These are phyloP conservation scores for Choanephora cucurbitarum DNA, from an alignment of 371 early-diverging fungal genomes.

Conservation along the genomic window DNA sequence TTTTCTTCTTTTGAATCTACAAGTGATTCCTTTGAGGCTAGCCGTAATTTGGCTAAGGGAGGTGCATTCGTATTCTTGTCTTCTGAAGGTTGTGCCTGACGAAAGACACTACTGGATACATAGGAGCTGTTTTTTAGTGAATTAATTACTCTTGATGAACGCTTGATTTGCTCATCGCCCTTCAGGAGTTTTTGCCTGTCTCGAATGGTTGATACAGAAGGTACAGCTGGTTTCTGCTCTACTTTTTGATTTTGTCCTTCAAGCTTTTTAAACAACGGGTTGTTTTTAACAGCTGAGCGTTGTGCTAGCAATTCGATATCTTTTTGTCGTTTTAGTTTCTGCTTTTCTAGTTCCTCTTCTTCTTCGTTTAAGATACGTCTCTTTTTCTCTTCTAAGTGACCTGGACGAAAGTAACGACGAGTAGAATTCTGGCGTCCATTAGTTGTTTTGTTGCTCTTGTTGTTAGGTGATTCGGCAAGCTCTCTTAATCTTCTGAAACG, in stretches of 20 bases:
- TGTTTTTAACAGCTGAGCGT: constrained; percentile 39
- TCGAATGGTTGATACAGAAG: constrained; percentile 10
- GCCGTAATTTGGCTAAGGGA: constrained; percentile 13
- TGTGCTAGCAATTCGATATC: constrained; percentile 32
- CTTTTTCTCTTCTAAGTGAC: constrained; percentile 34
- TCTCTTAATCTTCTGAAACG: constrained; percentile 32
- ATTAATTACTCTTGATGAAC: constrained; percentile 27
- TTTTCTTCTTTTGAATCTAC: neutral
- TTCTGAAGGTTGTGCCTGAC: constrained; percentile 13
- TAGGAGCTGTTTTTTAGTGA: constrained; percentile 29
- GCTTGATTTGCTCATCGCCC: constrained; percentile 20
- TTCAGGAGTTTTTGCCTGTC: constrained; percentile 15
- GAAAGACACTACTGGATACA: constrained; percentile 31
- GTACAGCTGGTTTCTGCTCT: constrained; percentile 1
- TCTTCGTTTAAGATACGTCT: constrained; percentile 35
- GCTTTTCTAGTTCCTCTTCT: constrained; percentile 34
- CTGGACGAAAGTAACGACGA: constrained; percentile 34
- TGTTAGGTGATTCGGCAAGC: constrained; percentile 29
- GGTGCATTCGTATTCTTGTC: constrained; percentile 5
- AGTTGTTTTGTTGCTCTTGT: constrained; percentile 7
- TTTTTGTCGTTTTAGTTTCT: constrained; percentile 22
- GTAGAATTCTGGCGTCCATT: constrained; percentile 35
- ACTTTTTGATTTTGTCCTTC: constrained; percentile 18
- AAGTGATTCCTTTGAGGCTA: constrained; percentile 3
- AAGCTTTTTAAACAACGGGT: constrained; percentile 34